Evolutionary conservation across 345 rosid species (phyloP).

Genomic region (thale cress (Arabidopsis thaliana)): TAIR10.1 NC_003070.9:21282501-21283000

Average conservation of each 20-base stretch:
- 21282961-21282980: too few relatives aligned
- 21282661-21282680: background rate
- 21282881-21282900: too few relatives aligned
- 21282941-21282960: too few relatives aligned
- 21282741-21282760: background rate
- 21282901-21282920: too few relatives aligned
- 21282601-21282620: too few relatives aligned
- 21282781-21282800: conserved; percentile 80
- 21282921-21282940: too few relatives aligned
- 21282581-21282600: too few relatives aligned
- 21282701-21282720: background rate
- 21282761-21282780: background rate
- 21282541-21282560: too few relatives aligned
- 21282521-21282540: conserved; percentile 53
- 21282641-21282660: background rate
- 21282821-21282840: conserved; percentile 43
- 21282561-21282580: too few relatives aligned
- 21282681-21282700: background rate
- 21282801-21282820: conserved; percentile 90
- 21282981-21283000: too few relatives aligned
- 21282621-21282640: too few relatives aligned
- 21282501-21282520: conserved; percentile 94
- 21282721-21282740: background rate
- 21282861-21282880: background rate
- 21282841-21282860: conserved; percentile 70